Evolutionary conservation across 768 basidiomycete genomes (phyloP).

Genomic region (Crepidotus variabilis): DNA sequence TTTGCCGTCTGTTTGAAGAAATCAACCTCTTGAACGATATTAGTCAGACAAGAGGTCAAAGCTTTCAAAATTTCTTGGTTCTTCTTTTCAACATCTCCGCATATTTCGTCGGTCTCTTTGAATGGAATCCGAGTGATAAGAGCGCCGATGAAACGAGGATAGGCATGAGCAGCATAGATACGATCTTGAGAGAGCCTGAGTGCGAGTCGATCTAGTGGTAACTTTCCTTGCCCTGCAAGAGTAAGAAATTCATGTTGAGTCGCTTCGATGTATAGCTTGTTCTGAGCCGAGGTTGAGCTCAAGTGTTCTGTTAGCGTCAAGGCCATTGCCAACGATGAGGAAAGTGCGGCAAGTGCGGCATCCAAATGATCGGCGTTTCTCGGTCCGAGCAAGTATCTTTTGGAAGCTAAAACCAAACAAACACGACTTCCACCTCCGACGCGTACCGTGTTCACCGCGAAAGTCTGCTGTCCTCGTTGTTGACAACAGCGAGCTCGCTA

Average conservation of each 20-base stretch:
- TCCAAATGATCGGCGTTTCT: neutral
- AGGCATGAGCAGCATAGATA: slow-evolving; percentile 71
- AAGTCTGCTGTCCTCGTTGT: neutral
- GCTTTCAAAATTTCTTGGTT: slow-evolving; percentile 41
- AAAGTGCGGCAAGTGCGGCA: too few relatives aligned
- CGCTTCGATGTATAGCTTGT: slow-evolving; percentile 41
- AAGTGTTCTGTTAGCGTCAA: slow-evolving; percentile 31
- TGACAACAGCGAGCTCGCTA: neutral
- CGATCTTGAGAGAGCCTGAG: slow-evolving; percentile 72
- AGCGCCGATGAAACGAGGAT: slow-evolving; percentile 66
- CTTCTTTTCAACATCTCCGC: slow-evolving; percentile 28
- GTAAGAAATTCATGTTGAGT: slow-evolving; percentile 57
- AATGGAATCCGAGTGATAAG: slow-evolving; percentile 62
- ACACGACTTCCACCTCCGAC: too few relatives aligned
- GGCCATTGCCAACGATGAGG: neutral
- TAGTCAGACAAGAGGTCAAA: slow-evolving; percentile 50
- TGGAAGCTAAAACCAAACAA: neutral
- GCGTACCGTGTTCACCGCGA: neutral
- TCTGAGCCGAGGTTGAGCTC: slow-evolving; percentile 23
- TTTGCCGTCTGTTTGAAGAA: slow-evolving; percentile 58
- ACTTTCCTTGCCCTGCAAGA: slow-evolving; percentile 48
- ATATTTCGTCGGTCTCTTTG: slow-evolving; percentile 25
- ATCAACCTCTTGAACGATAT: slow-evolving; percentile 50
- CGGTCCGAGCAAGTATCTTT: neutral
- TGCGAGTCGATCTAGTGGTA: slow-evolving; percentile 44